These are phyloP conservation scores for Bombardia bombarda DNA, from an alignment of 495 filamentous ascomycete species.

Conservation along the genomic window DNA sequence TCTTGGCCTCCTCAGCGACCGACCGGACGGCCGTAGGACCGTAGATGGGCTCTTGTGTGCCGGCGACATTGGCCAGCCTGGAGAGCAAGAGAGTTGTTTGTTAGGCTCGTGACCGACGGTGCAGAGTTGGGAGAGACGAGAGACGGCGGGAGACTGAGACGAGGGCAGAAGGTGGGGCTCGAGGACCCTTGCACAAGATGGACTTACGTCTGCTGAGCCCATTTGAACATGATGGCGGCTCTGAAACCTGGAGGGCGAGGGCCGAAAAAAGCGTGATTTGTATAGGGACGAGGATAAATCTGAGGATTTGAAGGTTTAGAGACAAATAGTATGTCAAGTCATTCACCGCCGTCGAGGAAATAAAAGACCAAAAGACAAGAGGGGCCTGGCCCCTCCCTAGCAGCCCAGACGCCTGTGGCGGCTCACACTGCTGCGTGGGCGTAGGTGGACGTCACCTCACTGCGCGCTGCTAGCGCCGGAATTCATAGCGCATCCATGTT, in stretches of 20 bases:
- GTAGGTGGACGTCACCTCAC: no score
- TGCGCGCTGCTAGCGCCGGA: no score
- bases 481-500: no score
- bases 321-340: not conserved
- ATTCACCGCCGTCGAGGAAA: conserved; percentile 1
- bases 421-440: no score
- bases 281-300: not conserved
- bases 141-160: no score
- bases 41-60: conserved; percentile 94
- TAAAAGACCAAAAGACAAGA: not conserved
- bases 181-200: not conserved
- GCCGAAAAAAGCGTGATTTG: no score
- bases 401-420: no score
- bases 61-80: conserved; percentile 84
- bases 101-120: conserved; percentile 3
- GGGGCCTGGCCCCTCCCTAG: no score
- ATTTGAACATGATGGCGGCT: conserved; percentile 38
- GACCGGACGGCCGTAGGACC: conserved; percentile 81
- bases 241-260: conserved; percentile 1
- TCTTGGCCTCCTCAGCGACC: conserved; percentile 71
- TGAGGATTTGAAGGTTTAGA: not conserved
- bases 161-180: conserved; percentile 8
- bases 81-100: not conserved
- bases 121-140: no score
- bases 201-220: conserved; percentile 40